Evolutionary conservation across 2,329 filamentous ascomycete species (phyloP), one percentile per base, ranked within the genome.

Genomic region (Esteya vermicola): DNA sequence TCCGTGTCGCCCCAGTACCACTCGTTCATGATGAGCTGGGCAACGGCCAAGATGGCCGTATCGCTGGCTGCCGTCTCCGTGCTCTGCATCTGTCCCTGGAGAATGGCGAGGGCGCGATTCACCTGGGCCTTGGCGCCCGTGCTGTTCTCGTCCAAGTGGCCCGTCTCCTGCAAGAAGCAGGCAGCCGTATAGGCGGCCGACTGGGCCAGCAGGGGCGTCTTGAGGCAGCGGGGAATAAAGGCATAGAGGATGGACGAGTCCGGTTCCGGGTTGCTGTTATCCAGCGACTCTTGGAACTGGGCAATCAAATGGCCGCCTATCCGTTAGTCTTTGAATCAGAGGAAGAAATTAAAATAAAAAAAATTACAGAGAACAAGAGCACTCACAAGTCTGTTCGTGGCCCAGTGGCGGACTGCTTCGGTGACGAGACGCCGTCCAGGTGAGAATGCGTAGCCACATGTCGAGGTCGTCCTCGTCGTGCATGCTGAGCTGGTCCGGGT

Each of bases 1-100:
- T 57, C 50, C 0, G 58, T 60, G 21, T 60, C 61, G 6, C 67
- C 66, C 66, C 67, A 70, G 48, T 69, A 70, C 68, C 69, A 73
- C 43, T 70, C 68, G 34, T 68, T 61, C 20, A 67, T 51, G 19
- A 67, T 58, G 44, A 71, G 57, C 48, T 70, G 68, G 1, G 64
- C 52, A 6, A 70, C 64, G 4, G 58, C 65, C 6, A 67, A 59
- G 30, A 72, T 61, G 4, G 62, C 59, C 25, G 62, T 58, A 45
- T 70, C 67, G 39, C 55, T 62, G 1, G 9, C 13, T 10, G 9
- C 20, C 2, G 27, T 12, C 23, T 14, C 27, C 9, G 47, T 9
- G 16, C 57, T 51, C 28, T 54, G 54, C 14, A 72, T 58, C 31
- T 66, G 63, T 31, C 63, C 57, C 45, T 70, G 70, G 25, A 72